phyloP scores from a whole-genome alignment of 2,329 filamentous ascomycete species.

The Aspergillus viridinutans region DNA sequence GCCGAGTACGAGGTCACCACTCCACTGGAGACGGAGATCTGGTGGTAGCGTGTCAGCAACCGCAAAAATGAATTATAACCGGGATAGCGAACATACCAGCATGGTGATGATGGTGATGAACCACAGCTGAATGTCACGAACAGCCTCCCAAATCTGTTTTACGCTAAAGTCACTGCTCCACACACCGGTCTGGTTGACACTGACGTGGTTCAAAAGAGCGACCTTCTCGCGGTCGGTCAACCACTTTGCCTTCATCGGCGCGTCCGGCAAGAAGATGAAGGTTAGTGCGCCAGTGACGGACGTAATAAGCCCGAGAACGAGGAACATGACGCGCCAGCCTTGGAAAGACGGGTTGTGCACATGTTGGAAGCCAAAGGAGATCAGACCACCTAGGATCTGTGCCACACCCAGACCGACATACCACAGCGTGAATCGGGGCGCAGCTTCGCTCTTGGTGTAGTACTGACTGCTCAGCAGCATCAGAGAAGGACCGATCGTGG shows the following conservation, averaged over 20 bases:
- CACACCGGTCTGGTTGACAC: conserved; percentile 49
- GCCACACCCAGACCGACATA: conserved; percentile 57
- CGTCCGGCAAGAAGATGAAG: conserved; percentile 35
- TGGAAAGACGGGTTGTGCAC: conserved; percentile 30
- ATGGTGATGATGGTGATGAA: conserved; percentile 31
- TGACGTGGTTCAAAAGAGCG: conserved; percentile 39
- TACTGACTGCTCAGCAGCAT: conserved; percentile 60
- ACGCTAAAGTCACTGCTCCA: conserved; percentile 48
- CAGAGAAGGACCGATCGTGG: conserved; percentile 56
- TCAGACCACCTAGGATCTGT: conserved; percentile 34
- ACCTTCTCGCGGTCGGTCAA: conserved; percentile 35
- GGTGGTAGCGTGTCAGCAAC: neutral
- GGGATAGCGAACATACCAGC: neutral
- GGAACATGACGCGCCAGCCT: conserved; percentile 47
- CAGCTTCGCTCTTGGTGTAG: conserved; percentile 56
- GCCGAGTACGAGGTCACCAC: conserved; percentile 44
- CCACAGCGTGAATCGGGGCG: conserved; percentile 58
- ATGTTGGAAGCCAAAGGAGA: conserved; percentile 52
- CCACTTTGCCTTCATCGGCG: conserved; percentile 11
- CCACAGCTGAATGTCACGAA: conserved; percentile 46
- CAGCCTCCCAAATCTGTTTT: conserved; percentile 45
- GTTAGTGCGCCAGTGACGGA: conserved; percentile 36
- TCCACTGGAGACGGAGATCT: conserved; percentile 32
- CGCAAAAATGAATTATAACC: neutral
- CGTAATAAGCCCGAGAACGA: conserved; percentile 43